Percentiles rank a stretch among this genome's conserved stretches.
These are phyloP conservation scores for Oleoguttula mirabilis DNA, from an alignment of 495 filamentous ascomycete genomes.

Conservation along the genomic window DNA sequence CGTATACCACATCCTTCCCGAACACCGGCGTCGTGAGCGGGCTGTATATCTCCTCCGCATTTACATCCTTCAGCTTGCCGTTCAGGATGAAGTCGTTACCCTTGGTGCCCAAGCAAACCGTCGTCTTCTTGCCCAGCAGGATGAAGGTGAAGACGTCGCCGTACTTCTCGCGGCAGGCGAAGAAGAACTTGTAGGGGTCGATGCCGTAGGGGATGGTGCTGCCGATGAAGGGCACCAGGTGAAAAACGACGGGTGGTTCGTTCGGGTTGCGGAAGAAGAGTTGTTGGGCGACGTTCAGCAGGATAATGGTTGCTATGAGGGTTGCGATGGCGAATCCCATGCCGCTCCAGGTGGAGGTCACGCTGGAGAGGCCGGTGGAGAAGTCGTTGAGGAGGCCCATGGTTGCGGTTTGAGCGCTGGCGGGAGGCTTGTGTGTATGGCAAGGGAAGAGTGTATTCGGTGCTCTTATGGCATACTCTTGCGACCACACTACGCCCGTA, in stretches of 20 bases:
- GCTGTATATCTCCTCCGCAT: constrained; percentile 53
- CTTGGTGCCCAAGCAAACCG: constrained; percentile 48
- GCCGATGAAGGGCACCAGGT: constrained; percentile 51
- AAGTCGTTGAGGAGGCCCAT: constrained; percentile 31
- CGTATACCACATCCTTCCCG: constrained; percentile 52
- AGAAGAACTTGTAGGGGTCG: constrained; percentile 52
- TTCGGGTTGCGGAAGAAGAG: constrained; percentile 34
- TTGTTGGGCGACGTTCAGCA: constrained; percentile 32
- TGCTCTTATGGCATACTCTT: too few species aligned
- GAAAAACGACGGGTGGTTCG: constrained; percentile 53
- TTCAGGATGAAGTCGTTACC: constrained; percentile 55
- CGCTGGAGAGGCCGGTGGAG: constrained; percentile 19
- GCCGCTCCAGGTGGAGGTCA: constrained; percentile 18
- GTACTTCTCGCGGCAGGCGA: constrained; percentile 45
- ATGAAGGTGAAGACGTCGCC: constrained; percentile 56
- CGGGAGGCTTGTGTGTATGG: too few species aligned
- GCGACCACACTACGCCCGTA: too few species aligned
- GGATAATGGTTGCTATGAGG: constrained; percentile 23
- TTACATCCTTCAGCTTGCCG: constrained; percentile 48
- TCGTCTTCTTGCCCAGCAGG: constrained; percentile 51
- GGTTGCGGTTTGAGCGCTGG: too few species aligned
- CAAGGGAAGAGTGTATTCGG: too few species aligned
- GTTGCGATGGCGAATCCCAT: constrained; percentile 15
- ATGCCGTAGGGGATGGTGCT: constrained; percentile 55
- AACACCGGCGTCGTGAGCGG: constrained; percentile 52